These are phyloP conservation scores for Dendrocalamus sinicus DNA, from an alignment of 176 grass and related monocot species.

Conservation along the genomic window DNA sequence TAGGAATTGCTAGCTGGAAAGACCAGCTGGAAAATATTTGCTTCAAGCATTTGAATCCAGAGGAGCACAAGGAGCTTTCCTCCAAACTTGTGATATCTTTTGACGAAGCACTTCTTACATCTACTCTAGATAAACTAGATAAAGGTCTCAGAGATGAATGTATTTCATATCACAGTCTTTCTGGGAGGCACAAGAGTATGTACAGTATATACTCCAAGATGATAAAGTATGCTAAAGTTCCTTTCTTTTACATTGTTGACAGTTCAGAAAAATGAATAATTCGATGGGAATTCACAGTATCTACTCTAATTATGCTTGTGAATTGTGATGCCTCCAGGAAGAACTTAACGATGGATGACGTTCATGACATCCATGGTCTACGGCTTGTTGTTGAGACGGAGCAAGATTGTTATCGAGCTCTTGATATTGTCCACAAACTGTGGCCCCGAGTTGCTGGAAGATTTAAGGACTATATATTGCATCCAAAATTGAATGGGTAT, in stretches of 20 bases:
- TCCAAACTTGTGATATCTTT: slow-evolving; percentile 68
- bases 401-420: slow-evolving; percentile 79
- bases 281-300: neutral
- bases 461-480: slow-evolving; percentile 89
- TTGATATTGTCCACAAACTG: slow-evolving; percentile 71
- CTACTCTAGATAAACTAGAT: slow-evolving; percentile 62
- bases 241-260: slow-evolving; percentile 31
- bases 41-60: slow-evolving; percentile 84
- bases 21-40: slow-evolving; percentile 91
- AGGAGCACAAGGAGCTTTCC: slow-evolving; percentile 71
- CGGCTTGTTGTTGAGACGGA: slow-evolving; percentile 86
- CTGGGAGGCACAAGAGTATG: slow-evolving; percentile 88
- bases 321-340: slow-evolving; percentile 59
- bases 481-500: slow-evolving; percentile 90
- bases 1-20: slow-evolving; percentile 92
- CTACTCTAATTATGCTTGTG: slow-evolving; percentile 17
- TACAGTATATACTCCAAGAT: slow-evolving; percentile 90
- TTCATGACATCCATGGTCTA: slow-evolving; percentile 92
- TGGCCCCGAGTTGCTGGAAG: slow-evolving; percentile 70
- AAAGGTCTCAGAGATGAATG: slow-evolving; percentile 69
- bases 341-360: slow-evolving; percentile 74
- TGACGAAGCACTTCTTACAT: slow-evolving; percentile 71
- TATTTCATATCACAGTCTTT: slow-evolving; percentile 67
- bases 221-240: slow-evolving; percentile 62
- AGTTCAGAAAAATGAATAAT: slow-evolving; percentile 21